These are phyloP conservation scores for Hymenochaete sp. DNA, from an alignment of 1,284 basidiomycete species.

Conservation along the genomic window DNA sequence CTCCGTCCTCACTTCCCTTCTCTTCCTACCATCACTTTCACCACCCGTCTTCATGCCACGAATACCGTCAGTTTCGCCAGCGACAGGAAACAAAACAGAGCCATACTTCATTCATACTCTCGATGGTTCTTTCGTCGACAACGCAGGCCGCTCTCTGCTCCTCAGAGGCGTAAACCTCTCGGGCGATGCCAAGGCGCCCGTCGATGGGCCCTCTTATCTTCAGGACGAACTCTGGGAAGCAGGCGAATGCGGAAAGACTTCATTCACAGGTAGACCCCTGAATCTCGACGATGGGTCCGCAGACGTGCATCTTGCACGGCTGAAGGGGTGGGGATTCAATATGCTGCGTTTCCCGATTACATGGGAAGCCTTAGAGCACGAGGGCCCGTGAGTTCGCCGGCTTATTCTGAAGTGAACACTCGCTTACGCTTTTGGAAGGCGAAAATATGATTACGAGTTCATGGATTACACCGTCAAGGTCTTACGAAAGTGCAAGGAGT, in stretches of 20 bases:
- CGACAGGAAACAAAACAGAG: slow-evolving; percentile 51
- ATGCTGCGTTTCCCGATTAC: slow-evolving; percentile 86
- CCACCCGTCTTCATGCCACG: slow-evolving; percentile 38
- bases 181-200: slow-evolving; percentile 79
- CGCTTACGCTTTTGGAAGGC: slow-evolving; percentile 30
- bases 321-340: slow-evolving; percentile 93
- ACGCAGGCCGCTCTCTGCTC: slow-evolving; percentile 72
- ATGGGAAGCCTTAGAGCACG: slow-evolving; percentile 93
- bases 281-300: slow-evolving; percentile 78
- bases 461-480: slow-evolving; percentile 90
- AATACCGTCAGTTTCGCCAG: slow-evolving; percentile 55
- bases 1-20: no score
- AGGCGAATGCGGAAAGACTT: slow-evolving; percentile 66
- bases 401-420: slow-evolving; percentile 1
- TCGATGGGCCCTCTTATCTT: slow-evolving; percentile 56
- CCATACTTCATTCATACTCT: slow-evolving; percentile 59
- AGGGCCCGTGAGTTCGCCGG: slow-evolving; percentile 71
- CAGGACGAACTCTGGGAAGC: slow-evolving; percentile 84
- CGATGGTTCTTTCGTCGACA: slow-evolving; percentile 76
- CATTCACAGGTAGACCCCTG: slow-evolving; percentile 72
- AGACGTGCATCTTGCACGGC: slow-evolving; percentile 80
- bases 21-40: background rate
- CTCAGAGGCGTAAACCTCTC: slow-evolving; percentile 92
- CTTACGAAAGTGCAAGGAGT: slow-evolving; percentile 83
- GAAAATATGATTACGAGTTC: slow-evolving; percentile 85